Evolutionary conservation across 1,284 basidiomycete species (phyloP), one percentile per base, ranked within the genome.

Genomic region (Chalciporus sp.): DNA sequence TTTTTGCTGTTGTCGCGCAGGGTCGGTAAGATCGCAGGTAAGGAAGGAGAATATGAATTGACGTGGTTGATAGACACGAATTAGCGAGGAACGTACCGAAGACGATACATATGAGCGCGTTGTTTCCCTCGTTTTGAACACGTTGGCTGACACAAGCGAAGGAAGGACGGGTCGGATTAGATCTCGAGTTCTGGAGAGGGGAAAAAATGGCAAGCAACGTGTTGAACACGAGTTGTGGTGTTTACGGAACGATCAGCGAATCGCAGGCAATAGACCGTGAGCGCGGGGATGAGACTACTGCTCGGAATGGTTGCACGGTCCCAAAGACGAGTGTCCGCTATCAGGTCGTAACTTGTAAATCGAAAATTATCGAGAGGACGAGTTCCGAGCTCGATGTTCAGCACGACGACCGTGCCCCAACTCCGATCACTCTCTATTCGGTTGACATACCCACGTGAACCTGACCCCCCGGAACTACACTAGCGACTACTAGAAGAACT

Each of bases 31-130:
- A 67, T 68, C 61, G 61, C 66, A 29, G 49, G 56, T 52, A 43
- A 48, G 60, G 23, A 42, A 56, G 40, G n/a, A 65, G 64, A 56
- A 64, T 64, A 61, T 63, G 61, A 58, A 64, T 63, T 66, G 68
- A 62, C 62, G 57, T 20, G 56, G 52, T 80, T 62, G 62, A 62
- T 69, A 53, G 62, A 55, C 63, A 61, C 60, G 66, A 60, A 62
- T 61, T 65, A 68, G 57, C 62, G 70, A 66, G 63, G 59, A 58
- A 73, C 88, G 76, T 79, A 89, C 89, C 89, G 87, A 74, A 92
- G 88, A 66, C 86, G 86, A 78, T 88, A 76, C 89, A 92, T 90
- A 69, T 67, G 73, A 63, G 66, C 66, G 62, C 68, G 61, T 58
- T 60, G 59, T 51, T 53, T 58, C 65, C 80, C 83, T 86, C 80